These are phyloP conservation scores for Agapanthus africanus DNA, from an alignment of 106 monocot species.

Conservation along the genomic window DNA sequence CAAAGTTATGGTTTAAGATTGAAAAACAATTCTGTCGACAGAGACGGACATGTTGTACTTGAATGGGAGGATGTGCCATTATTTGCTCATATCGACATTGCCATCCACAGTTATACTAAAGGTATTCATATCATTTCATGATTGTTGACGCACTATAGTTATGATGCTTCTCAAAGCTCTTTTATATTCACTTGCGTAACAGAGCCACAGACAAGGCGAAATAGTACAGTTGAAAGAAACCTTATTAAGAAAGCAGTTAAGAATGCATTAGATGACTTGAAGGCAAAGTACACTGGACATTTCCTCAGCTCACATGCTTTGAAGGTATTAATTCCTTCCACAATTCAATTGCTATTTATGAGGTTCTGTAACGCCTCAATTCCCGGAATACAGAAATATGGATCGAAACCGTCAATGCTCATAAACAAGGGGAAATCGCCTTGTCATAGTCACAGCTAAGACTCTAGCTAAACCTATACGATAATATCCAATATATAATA, in stretches of 20 bases:
- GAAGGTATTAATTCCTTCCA: constrained; percentile 22
- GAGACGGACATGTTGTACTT: constrained; percentile 34
- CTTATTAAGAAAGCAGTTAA: constrained; percentile 56
- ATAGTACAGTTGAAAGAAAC: constrained; percentile 21
- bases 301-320: constrained; percentile 52
- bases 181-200: constrained; percentile 13
- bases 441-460: too few species aligned
- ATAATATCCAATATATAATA: too few species aligned
- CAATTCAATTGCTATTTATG: neutral
- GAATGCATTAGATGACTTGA: constrained; percentile 59
- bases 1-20: constrained; percentile 59
- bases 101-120: constrained; percentile 47
- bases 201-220: constrained; percentile 2
- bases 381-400: too few species aligned
- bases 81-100: constrained; percentile 54
- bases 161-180: neutral
- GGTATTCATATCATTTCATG: constrained; percentile 44
- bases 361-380: too few species aligned
- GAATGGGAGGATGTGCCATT: constrained; percentile 49
- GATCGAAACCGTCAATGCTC: too few species aligned
- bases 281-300: constrained; percentile 39
- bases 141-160: neutral
- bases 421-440: too few species aligned
- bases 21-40: constrained; percentile 29
- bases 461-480: too few species aligned